phyloP scores from a whole-genome alignment of 208 protist species.

The Angomonas deanei region DNA sequence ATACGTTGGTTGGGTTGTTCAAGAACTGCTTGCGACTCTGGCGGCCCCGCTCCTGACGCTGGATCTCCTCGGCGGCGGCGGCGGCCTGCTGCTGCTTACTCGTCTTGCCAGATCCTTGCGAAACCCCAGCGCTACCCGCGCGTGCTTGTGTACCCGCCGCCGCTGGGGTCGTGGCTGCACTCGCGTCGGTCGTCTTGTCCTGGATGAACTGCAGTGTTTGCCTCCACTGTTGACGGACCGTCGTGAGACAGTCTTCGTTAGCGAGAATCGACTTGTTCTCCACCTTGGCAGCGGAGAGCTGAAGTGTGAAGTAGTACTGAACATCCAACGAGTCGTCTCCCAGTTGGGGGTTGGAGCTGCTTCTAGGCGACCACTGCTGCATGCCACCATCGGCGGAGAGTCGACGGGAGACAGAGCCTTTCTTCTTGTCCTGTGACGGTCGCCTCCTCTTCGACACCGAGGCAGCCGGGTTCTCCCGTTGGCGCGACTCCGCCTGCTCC shows the following conservation, averaged over 20 bases:
- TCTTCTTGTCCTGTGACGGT: background rate
- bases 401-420: background rate
- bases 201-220: conserved; percentile 16
- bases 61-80: conserved; percentile 31
- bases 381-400: background rate
- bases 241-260: conserved; percentile 18
- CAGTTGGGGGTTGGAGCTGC: background rate
- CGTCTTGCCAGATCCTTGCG: background rate
- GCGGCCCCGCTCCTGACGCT: conserved; percentile 29
- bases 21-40: conserved; percentile 51
- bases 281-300: conserved; percentile 38
- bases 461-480: conserved; percentile 10
- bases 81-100: conserved; percentile 16
- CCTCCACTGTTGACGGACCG: conserved; percentile 30
- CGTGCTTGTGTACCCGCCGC: background rate
- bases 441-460: background rate
- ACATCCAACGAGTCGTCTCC: conserved; percentile 2
- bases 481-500: conserved; percentile 2
- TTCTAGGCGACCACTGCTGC: background rate
- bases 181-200: conserved; percentile 10
- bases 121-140: background rate
- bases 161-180: background rate
- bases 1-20: conserved; percentile 47
- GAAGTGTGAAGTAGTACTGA: conserved; percentile 30
- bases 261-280: conserved; percentile 37